Conservation (phyloP, 1,284 basidiomycete species). For the Trichosporon faecale region DNA sequence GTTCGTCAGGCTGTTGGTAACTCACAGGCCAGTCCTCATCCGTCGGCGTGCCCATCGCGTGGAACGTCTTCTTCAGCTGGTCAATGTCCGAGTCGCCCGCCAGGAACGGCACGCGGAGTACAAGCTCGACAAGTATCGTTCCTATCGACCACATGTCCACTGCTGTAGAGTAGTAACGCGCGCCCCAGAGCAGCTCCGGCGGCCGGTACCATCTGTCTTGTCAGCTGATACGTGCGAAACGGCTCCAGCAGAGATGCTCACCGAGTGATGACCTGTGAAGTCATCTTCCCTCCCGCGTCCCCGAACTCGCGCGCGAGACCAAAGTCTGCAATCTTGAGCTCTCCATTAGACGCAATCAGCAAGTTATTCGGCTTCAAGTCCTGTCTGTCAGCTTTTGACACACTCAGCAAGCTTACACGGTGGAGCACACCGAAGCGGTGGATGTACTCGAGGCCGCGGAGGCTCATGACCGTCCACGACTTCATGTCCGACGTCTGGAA, state of each 20-base stretch:
- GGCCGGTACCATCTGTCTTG: constrained; percentile 87
- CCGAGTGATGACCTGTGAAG: constrained; percentile 95
- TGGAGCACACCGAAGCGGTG: constrained; percentile 92
- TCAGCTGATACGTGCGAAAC: neutral
- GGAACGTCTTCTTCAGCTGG: constrained; percentile 90
- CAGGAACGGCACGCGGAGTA: constrained; percentile 73
- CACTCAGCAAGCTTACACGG: constrained; percentile 59
- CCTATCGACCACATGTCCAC: constrained; percentile 99
- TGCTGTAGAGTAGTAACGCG: constrained; percentile 92
- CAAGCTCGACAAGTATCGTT: constrained; percentile 97
- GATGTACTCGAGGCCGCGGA: constrained; percentile 94
- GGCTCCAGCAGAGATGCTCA: constrained; percentile 45
- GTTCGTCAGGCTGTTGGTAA: constrained; percentile 11
- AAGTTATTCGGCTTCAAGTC: constrained; percentile 99
- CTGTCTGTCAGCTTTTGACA: constrained; percentile 53
- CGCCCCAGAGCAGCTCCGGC: constrained; percentile 93
- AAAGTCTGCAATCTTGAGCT: constrained; percentile 98
- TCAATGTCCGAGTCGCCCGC: constrained; percentile 96
- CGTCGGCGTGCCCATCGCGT: constrained; percentile 89
- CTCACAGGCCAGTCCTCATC: constrained; percentile 94
- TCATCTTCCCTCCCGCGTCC: constrained; percentile 85
- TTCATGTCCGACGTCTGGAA: constrained; percentile 97
- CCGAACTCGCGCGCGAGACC: constrained; percentile 91
- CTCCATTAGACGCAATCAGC: constrained; percentile 83
- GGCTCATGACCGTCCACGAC: constrained; percentile 98